Evolutionary conservation across 768 basidiomycete species (phyloP).

Genomic region (Chalciporus sphaerocephalus): DNA sequence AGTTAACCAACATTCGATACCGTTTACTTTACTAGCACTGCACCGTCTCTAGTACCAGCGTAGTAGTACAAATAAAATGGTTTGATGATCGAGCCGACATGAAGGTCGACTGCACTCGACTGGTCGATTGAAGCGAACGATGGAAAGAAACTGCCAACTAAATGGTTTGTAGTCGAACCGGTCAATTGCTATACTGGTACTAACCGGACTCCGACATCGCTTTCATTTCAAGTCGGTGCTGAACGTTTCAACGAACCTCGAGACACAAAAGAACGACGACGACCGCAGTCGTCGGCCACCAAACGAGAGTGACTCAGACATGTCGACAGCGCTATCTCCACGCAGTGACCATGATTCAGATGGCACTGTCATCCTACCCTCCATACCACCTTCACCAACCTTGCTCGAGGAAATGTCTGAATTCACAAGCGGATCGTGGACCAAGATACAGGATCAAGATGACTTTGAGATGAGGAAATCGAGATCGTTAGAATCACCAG

Average conservation of each 20-base stretch:
- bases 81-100: too few species aligned
- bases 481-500: slow-evolving; percentile 23
- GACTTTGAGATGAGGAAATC: slow-evolving; percentile 18
- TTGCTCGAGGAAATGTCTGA: slow-evolving; percentile 45
- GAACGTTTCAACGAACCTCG: background rate
- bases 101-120: too few species aligned
- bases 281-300: background rate
- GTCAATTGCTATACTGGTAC: too few species aligned
- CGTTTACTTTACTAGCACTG: too few species aligned
- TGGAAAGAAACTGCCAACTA: too few species aligned
- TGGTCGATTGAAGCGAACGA: too few species aligned
- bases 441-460: slow-evolving; percentile 22
- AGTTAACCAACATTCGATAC: too few species aligned
- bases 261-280: slow-evolving; percentile 9
- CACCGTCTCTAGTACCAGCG: too few species aligned
- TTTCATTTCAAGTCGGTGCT: too few species aligned
- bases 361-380: slow-evolving; percentile 21
- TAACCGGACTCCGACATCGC: too few species aligned
- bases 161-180: too few species aligned
- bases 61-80: too few species aligned
- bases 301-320: slow-evolving; percentile 9
- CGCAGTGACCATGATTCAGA: slow-evolving; percentile 1
- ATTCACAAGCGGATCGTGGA: slow-evolving; percentile 31
- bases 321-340: slow-evolving; percentile 16
- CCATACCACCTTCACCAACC: slow-evolving; percentile 36